Evolutionary conservation across 2,329 filamentous ascomycete species (phyloP).

Genomic region (Fusarium sp.): DNA sequence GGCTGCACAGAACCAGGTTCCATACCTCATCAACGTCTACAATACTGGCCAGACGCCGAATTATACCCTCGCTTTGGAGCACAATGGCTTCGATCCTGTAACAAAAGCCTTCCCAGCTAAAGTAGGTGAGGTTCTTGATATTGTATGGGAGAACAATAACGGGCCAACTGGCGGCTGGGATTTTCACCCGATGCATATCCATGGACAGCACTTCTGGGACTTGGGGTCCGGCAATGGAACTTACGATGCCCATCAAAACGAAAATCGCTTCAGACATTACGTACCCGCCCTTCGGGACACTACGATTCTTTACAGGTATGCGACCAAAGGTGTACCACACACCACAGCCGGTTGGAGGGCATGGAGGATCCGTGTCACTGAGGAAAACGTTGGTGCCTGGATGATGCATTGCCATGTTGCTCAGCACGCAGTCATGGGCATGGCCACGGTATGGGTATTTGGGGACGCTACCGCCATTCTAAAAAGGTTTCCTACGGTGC

Average conservation of each 20-base stretch:
- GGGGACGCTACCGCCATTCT: conserved; percentile 36
- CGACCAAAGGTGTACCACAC: conserved; percentile 50
- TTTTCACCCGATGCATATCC: conserved; percentile 23
- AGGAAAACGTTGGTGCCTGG: conserved; percentile 65
- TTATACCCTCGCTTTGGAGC: conserved; percentile 60
- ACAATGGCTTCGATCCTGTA: conserved; percentile 64
- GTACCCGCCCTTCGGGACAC: conserved; percentile 24
- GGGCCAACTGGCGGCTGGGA: conserved; percentile 44
- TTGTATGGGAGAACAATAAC: conserved; percentile 59
- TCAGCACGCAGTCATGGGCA: conserved; percentile 67
- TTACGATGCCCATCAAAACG: conserved; percentile 13
- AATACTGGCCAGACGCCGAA: conserved; percentile 51
- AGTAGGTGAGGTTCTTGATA: conserved; percentile 66
- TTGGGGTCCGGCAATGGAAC: conserved; percentile 21
- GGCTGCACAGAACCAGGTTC: conserved; percentile 19
- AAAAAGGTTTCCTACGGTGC: conserved; percentile 37
- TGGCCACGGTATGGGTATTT: conserved; percentile 44
- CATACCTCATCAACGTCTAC: conserved; percentile 29
- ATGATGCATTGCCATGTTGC: conserved; percentile 71
- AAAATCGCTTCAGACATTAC: conserved; percentile 16
- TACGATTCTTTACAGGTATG: conserved; percentile 64
- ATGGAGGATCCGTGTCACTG: conserved; percentile 61
- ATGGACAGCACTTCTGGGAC: conserved; percentile 26
- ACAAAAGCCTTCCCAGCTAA: conserved; percentile 62
- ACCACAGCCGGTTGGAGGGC: conserved; percentile 67